Evolutionary conservation across 495 filamentous ascomycete genomes (phyloP).

Genomic region (Aspergillus incahuasiensis): DNA sequence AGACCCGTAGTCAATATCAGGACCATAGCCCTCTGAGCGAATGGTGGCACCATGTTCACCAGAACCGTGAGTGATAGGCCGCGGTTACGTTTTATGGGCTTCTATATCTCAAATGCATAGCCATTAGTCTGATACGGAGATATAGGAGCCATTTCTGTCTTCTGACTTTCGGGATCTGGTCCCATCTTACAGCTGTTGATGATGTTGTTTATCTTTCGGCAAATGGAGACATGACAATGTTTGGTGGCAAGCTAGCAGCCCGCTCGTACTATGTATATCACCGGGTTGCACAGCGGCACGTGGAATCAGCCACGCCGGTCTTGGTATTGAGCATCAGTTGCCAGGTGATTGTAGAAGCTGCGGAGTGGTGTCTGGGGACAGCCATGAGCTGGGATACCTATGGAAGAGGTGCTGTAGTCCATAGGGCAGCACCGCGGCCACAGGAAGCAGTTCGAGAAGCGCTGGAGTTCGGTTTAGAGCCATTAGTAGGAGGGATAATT

Average conservation of each 20-base stretch:
- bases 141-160: too few species aligned
- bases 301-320: not conserved
- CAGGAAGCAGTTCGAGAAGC: too few species aligned
- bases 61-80: constrained; percentile 14
- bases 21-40: constrained; percentile 10
- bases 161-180: too few species aligned
- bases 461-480: too few species aligned
- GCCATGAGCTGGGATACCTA: too few species aligned
- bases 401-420: too few species aligned
- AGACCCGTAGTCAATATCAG: constrained; percentile 1
- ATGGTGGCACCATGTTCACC: constrained; percentile 19
- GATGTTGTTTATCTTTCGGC: constrained; percentile 73
- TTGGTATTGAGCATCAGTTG: not conserved
- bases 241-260: too few species aligned
- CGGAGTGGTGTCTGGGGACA: too few species aligned
- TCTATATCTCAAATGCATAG: constrained; percentile 12
- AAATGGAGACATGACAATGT: constrained; percentile 67
- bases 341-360: too few species aligned
- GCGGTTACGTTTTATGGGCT: constrained; percentile 16
- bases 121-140: constrained; percentile 3
- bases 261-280: too few species aligned
- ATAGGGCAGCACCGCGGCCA: too few species aligned
- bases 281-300: not conserved
- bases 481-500: too few species aligned
- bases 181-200: constrained; percentile 38